Percentiles rank a stretch among this genome's conserved stretches.
phyloP scores from a whole-genome alignment of 2,329 filamentous ascomycete species.

The Pseudocercospora vitis region DNA sequence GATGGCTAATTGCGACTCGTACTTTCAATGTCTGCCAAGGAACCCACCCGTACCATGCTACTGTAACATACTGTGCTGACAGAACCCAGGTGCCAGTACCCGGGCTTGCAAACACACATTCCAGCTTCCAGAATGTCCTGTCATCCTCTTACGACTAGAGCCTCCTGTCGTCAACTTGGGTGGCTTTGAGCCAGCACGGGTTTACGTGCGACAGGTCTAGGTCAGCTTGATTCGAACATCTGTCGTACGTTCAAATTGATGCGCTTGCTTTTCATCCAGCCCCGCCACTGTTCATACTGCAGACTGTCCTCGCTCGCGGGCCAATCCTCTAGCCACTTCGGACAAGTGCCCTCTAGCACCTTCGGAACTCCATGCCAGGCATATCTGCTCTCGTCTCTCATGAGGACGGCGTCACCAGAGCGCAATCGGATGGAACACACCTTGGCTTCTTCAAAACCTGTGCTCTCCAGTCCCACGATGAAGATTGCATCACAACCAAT shows the following conservation, averaged over 20 bases:
- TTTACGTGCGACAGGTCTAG: neutral
- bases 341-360: slow-evolving; percentile 76
- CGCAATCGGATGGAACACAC: slow-evolving; percentile 64
- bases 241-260: slow-evolving; percentile 59
- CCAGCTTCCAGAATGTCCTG: no score
- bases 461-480: slow-evolving; percentile 68
- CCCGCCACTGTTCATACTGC: slow-evolving; percentile 68
- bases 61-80: no score
- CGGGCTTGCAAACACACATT: no score
- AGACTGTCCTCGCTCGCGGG: slow-evolving; percentile 51
- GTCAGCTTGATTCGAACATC: neutral
- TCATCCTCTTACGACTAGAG: no score
- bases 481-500: slow-evolving; percentile 90
- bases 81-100: no score
- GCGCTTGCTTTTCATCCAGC: slow-evolving; percentile 85
- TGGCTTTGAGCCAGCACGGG: no score
- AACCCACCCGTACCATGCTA: neutral
- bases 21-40: neutral
- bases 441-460: slow-evolving; percentile 34
- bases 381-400: slow-evolving; percentile 77
- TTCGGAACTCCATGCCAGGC: slow-evolving; percentile 96
- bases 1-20: neutral
- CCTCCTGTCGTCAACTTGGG: no score
- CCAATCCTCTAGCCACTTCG: slow-evolving; percentile 72
- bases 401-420: slow-evolving; percentile 88